Base-by-base conservation (phyloP, 2,329 filamentous ascomycete species). In the Aspergillus pseudoviridinutans region DNA sequence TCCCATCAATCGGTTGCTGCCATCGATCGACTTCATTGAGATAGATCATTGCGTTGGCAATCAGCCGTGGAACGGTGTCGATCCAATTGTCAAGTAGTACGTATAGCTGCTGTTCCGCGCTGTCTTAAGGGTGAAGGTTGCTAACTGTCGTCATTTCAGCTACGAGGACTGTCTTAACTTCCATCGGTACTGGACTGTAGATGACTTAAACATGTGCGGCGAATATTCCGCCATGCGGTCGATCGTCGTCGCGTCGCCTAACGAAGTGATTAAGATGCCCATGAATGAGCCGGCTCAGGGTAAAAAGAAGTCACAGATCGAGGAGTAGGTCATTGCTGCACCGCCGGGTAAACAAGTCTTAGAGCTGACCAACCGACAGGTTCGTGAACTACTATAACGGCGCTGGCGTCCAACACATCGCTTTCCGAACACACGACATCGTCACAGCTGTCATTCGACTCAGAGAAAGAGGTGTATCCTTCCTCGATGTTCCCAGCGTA, bases 21-120 rank as follows among this genome's bases (percentile, higher is more conserved):
- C 91, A 0, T 63, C 76, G 0, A 82, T 95, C n/a, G 74, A 80
- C 7, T 82, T 96, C 51, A 80, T 84, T 58, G 87, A 87, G 66
- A 91, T 96, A 75, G 92, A 96, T 76, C 92, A 96, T 81, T 96
- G 92, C 77, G 92, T 96, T 66, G 92, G 92, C 67, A 96, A 96
- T 81, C 92, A 96, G 79, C 87, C 90, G 74, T 96, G 92, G 92
- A 82, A 90, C 73, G 86, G 91, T 68, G 91, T 96, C 77, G 81
- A 86, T 54, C 72, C 75, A 7, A 78, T 78, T 24, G 85, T 84
- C 62, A 78, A 79, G 53, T 86, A 83, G 75, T 78, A 70, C 51
- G 71, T 63, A 35, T 10, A 28, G n/a, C 25, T 17, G 3, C 28
- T 29, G 28, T 29, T 35, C 32, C 67, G 70, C 49, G 55, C 63